Conservation (phyloP, 2,329 filamentous ascomycete genomes). For the Lasiodiplodia sp. region DNA sequence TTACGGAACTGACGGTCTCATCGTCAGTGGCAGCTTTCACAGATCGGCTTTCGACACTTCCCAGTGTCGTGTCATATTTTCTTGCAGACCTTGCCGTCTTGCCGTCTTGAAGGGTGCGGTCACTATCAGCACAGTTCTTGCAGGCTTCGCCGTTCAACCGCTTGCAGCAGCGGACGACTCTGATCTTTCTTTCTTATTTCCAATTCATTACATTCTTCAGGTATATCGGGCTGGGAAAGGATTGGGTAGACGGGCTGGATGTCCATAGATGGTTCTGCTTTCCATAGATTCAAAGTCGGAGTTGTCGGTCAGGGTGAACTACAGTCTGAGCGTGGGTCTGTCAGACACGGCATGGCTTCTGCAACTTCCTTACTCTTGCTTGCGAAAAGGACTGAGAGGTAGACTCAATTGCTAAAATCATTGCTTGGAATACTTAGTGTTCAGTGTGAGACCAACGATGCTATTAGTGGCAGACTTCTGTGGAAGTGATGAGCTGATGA, state of each 20-base stretch:
- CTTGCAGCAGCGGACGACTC: not conserved
- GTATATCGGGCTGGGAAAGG: not conserved
- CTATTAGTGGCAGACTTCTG: not conserved
- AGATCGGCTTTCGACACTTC: not conserved
- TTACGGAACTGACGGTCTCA: not conserved
- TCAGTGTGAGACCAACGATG: not conserved
- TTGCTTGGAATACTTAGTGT: not conserved
- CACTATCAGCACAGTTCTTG: not conserved
- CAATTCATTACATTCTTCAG: not conserved
- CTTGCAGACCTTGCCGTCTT: not conserved
- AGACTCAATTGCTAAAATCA: not conserved
- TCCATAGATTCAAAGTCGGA: not conserved
- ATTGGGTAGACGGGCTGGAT: not conserved
- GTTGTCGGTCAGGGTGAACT: not conserved
- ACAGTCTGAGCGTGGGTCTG: not conserved
- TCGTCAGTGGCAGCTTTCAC: not conserved
- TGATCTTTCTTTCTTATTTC: not conserved
- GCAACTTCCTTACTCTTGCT: not conserved
- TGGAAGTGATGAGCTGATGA: not conserved
- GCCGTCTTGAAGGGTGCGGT: not conserved
- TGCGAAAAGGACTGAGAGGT: not conserved
- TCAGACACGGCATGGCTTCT: not conserved
- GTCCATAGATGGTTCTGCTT: not conserved
- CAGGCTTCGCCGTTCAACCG: not conserved
- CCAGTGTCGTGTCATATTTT: not conserved